Evolutionary conservation across 257 asterid species (phyloP), one percentile per base, ranked within the genome.

Genomic region (Oldenlandia corymbosa): DNA sequence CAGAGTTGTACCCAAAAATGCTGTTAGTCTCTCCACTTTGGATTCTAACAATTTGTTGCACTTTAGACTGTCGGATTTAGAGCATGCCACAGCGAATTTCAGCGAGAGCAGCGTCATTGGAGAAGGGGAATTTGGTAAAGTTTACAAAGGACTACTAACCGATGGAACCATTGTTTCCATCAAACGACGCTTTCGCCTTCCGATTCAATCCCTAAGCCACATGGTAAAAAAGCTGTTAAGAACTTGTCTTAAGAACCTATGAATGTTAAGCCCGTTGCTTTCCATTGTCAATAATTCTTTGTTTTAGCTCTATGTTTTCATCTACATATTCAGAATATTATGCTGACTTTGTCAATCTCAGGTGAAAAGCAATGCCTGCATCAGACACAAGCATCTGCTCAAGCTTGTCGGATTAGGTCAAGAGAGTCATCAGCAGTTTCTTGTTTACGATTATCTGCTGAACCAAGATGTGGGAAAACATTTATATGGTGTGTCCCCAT

Each of bases 381-480:
- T 47, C 57, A 62, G 21, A 32, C 68, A 62, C 21, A 47, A 27
- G 52, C 42, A 62, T 28, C 43, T 62, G 27, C 58, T 62, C 58
- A 48, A 47, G 45, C 46, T 60, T 41, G 53, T 62, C 13, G 68
- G 68, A 20, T 62, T 62, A 27, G 47, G 68, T 30, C 46, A 62
- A 18, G 68, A 62, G 39, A 62, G 48, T 20, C 68, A 62, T 41
- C 68, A 62, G 42, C 68, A 62, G 68, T 62, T 43, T 4, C 45
- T 62, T 47, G 68, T 62, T 50, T 26, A 62, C 24, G 47, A 31
- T 2, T 62, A 62, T 47, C 57, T 43, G 30, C n/a, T 62, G 31
- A 31, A 62, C 39, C 56, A 53, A 48, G 39, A 62, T 43, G 54
- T 42, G 0, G 54, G 66, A 2, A 60, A 21, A 41, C 66, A 60